phyloP scores from a whole-genome alignment of 495 filamentous ascomycete species.

The Xylaria intraflava region DNA sequence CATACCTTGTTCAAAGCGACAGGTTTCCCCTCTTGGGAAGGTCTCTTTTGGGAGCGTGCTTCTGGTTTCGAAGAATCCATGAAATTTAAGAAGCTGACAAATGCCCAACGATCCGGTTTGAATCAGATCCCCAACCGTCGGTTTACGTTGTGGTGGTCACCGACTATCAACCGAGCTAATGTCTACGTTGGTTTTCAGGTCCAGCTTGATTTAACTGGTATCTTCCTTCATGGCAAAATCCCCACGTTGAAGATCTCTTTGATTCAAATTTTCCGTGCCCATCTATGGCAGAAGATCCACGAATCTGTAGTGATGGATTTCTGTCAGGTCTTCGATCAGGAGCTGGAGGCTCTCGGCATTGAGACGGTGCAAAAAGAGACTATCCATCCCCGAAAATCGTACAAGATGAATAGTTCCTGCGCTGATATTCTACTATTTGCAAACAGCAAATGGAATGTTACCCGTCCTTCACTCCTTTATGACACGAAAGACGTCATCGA shows the following conservation, averaged over 20 bases:
- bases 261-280: conserved; percentile 99
- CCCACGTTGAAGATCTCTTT: conserved; percentile 97
- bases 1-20: conserved; percentile 99
- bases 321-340: conserved; percentile 99
- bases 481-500: conserved; percentile 97
- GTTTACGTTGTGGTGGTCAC: conserved; percentile 98
- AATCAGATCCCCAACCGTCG: conserved; percentile 99
- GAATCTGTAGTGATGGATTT: conserved; percentile 99
- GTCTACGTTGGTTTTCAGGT: conserved; percentile 98
- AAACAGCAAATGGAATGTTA: conserved; percentile 98
- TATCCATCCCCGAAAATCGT: conserved; percentile 98
- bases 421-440: conserved; percentile 97
- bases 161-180: conserved; percentile 71
- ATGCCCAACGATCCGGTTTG: conserved; percentile 94
- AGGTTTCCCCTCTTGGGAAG: conserved; percentile 97
- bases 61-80: conserved; percentile 76
- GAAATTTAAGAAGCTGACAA: conserved; percentile 99
- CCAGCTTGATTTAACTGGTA: conserved; percentile 95
- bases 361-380: conserved; percentile 99
- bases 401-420: conserved; percentile 99
- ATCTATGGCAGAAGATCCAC: conserved; percentile 99
- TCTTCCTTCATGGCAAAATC: conserved; percentile 99
- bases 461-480: conserved; percentile 82
- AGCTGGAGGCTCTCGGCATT: conserved; percentile 91
- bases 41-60: conserved; percentile 95